A percentile compares a stretch with the other conserved stretches of the same genome.
Conservation (phyloP, 306 rosid species). For the Vigna reflexopilosa region DNA sequence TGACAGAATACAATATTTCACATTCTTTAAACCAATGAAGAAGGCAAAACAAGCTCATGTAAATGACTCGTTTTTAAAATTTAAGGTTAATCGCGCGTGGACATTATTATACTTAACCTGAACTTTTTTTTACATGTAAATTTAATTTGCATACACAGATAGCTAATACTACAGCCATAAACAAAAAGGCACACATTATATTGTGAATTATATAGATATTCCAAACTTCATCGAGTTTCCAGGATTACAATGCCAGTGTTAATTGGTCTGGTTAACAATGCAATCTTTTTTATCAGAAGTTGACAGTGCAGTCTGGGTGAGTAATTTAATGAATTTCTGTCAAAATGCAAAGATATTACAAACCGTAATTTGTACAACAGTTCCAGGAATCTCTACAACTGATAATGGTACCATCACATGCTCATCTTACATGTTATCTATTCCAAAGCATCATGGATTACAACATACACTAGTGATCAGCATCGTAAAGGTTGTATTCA, state of each 20-base stretch:
- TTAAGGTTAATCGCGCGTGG: too few relatives aligned
- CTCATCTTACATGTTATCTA: conserved; percentile 17
- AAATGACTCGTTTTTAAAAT: neutral
- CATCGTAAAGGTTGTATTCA: conserved; percentile 21
- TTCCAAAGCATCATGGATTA: conserved; percentile 33
- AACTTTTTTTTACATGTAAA: neutral
- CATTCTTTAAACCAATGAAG: neutral
- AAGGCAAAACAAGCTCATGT: neutral
- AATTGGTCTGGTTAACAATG: conserved; percentile 19
- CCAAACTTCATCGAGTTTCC: neutral
- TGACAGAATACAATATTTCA: neutral
- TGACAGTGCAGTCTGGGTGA: conserved; percentile 13
- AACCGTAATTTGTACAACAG: conserved; percentile 39
- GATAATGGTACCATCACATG: conserved; percentile 32
- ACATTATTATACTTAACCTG: neutral
- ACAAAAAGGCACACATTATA: neutral
- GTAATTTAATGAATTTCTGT: conserved; percentile 24
- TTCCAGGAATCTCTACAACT: conserved; percentile 31
- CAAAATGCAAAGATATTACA: conserved; percentile 40
- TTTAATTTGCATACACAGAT: neutral
- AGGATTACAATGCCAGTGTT: conserved; percentile 9
- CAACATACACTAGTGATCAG: conserved; percentile 38
- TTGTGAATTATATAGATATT: too few relatives aligned
- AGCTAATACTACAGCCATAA: neutral
- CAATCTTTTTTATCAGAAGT: conserved; percentile 13